These are phyloP conservation scores for Coniochaeta sp. DNA, from an alignment of 2,329 filamentous ascomycete genomes.

Conservation along the genomic window DNA sequence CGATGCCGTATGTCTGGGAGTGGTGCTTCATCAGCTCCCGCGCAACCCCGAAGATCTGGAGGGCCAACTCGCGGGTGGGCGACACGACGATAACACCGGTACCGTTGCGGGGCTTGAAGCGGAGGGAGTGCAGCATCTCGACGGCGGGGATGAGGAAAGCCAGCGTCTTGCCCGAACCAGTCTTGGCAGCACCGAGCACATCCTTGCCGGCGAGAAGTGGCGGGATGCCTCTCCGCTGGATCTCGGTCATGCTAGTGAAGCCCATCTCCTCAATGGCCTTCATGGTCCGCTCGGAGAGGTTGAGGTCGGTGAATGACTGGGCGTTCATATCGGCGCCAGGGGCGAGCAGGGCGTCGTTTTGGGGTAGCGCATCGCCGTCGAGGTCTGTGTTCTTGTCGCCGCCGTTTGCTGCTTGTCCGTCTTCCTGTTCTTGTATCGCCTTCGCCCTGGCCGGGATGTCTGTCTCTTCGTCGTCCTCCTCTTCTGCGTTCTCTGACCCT, in stretches of 20 bases:
- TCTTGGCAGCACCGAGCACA: slow-evolving; percentile 92
- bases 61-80: slow-evolving; percentile 84
- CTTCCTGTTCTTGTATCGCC: slow-evolving; percentile 8
- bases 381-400: slow-evolving; percentile 23
- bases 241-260: slow-evolving; percentile 92
- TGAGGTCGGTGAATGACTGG: slow-evolving; percentile 71
- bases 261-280: slow-evolving; percentile 86
- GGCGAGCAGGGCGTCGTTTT: slow-evolving; percentile 46
- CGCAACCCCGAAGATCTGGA: slow-evolving; percentile 95
- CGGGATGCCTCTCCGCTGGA: slow-evolving; percentile 81
- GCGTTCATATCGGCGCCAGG: slow-evolving; percentile 54
- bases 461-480: background rate
- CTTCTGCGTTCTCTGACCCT: background rate
- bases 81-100: slow-evolving; percentile 90
- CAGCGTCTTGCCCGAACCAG: slow-evolving; percentile 90
- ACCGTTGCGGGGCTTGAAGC: slow-evolving; percentile 92
- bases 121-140: slow-evolving; percentile 83
- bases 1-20: slow-evolving; percentile 75
- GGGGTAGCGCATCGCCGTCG: slow-evolving; percentile 24
- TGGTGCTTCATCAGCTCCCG: slow-evolving; percentile 88
- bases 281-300: slow-evolving; percentile 82
- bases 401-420: slow-evolving; percentile 16
- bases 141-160: slow-evolving; percentile 91
- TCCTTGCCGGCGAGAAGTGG: slow-evolving; percentile 84
- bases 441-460: slow-evolving; percentile 7